Evolutionary conservation across 2,329 filamentous ascomycete genomes (phyloP).

Genomic region (Trichophyton schoenleinii): DNA sequence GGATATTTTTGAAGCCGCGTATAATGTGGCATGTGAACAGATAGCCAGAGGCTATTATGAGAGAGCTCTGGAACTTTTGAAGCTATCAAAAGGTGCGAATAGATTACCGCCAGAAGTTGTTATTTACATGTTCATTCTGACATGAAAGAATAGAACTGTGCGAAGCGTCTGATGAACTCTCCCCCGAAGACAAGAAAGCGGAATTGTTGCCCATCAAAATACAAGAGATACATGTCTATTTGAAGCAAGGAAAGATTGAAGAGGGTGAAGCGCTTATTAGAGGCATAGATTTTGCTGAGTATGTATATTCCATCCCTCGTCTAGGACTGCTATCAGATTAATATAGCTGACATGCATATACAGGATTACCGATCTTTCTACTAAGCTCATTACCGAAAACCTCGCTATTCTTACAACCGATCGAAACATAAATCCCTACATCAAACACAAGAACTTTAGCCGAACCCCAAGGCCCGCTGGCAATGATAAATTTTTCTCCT

Average conservation of each 20-base stretch:
- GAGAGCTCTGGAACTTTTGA: constrained; percentile 47
- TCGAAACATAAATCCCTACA: constrained; percentile 42
- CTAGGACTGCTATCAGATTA: neutral
- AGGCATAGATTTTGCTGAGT: constrained; percentile 42
- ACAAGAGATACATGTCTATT: constrained; percentile 49
- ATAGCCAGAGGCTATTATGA: constrained; percentile 48
- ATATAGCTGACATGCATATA: constrained; percentile 9
- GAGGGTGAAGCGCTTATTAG: constrained; percentile 43
- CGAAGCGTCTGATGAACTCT: constrained; percentile 46
- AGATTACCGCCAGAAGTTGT: constrained; percentile 3
- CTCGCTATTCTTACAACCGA: constrained; percentile 42
- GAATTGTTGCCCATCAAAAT: constrained; percentile 50
- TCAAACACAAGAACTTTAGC: constrained; percentile 45
- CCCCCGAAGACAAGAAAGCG: constrained; percentile 45
- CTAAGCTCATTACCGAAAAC: constrained; percentile 47
- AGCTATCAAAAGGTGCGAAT: constrained; percentile 41
- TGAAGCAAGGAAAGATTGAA: constrained; percentile 41
- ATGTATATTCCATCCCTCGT: constrained; percentile 15
- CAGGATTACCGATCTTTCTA: constrained; percentile 47
- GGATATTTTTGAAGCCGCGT: constrained; percentile 52
- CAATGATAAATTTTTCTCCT: constrained; percentile 47
- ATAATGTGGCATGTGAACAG: constrained; percentile 51
- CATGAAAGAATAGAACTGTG: constrained; percentile 38
- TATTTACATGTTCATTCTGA: neutral
- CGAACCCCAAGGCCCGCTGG: constrained; percentile 36